Base-by-base conservation (phyloP, 148 eudicot species). In the Rhododendron molle region DNA sequence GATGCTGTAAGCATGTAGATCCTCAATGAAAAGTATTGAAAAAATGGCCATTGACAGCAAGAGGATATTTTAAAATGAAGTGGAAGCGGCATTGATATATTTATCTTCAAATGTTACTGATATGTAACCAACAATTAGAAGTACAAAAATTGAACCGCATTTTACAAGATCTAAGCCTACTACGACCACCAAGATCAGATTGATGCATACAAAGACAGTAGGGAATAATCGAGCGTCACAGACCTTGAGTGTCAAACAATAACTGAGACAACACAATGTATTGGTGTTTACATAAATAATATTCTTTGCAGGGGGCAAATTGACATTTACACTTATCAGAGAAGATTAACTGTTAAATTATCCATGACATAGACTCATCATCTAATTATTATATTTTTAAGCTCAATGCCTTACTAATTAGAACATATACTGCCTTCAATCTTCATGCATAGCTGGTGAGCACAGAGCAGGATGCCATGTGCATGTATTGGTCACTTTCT, bases 1-100 rank as follows among this genome's bases (percentile, higher is more conserved):
- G 84, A 96, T 89, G 90, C 99, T 96, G 93, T 83, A 88, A 43
- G 62, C 40, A 81, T 16, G 30, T 32, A 32, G 28, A 20, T 81
- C 83, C 18, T 80, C 46, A 36, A 44, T 30, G 10, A 72, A 49
- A 40, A 49, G 40, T 60, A 86, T n/a, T 40, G 8, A 71, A 77
- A 11, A 83, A 10, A 28, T 49, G 18, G 20, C 74, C 83, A 38
- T 23, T 81, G 46, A 54, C 10, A 40, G 71, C 46, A 36, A 81
- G 16, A 56, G 36, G 71, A 34, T 34, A 50, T 54, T 80, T 60
- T 38, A 16, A 5, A 80, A 80, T 80, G 38, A 47, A 4, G 60
- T 78, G 54, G 28, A 30, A 32, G 21, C 26, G 11, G 20, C 14
- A 16, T 32, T 0, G 67, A 18, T 52, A 5, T 2, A 28, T 52